Base-by-base conservation (phyloP, 257 asterid genomes). In the Gentiana dahurica region DNA sequence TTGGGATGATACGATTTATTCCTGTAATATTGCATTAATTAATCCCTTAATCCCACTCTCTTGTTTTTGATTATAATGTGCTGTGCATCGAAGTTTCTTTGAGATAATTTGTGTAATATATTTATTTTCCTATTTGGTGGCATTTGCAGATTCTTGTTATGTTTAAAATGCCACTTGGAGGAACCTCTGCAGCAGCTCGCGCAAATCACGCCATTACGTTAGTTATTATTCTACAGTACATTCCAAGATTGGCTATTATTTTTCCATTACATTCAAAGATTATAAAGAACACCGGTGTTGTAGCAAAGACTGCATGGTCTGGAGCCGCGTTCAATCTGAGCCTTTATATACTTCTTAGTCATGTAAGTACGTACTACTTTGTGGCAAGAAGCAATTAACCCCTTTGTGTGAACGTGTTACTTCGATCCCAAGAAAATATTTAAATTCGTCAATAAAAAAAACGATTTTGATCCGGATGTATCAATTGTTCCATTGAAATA, bases 261-360 rank as follows among this genome's bases (percentile, higher is more conserved):
- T 82, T 90, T 71, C 94, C 96, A 8, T 65, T 90, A 59, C 84
- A 84, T 46, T 54, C 71, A 47, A 69, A 82, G 36, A 90, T 90
- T 48, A 71, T 81, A 34, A 82, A 83, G 57, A 82, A 86, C 74
- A 84, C 95, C 0, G 98, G 98, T 12, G 91, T 78, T 24, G 87
- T 87, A 3, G 95, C 95, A 1, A 82, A 76, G 71, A 84, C 94
- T 10, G 95, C 96, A 47, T 82, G 95, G 96, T 76, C 94, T 10
- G 98, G 98, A 44, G 96, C 98, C 5, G 95, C 87, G 4, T 90
- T 77, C 73, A 87, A 90, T 74, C 94, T 87, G 63, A 62, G 80
- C 49, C 82, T 90, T 37, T 90, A 77, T 76, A 60, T 87, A 77
- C 65, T 90, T 65, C 91, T 94, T 58, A 81, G 96, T 61, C 98